Base-by-base conservation (phyloP, 345 rosid species). In the Pistacia vera region DNA sequence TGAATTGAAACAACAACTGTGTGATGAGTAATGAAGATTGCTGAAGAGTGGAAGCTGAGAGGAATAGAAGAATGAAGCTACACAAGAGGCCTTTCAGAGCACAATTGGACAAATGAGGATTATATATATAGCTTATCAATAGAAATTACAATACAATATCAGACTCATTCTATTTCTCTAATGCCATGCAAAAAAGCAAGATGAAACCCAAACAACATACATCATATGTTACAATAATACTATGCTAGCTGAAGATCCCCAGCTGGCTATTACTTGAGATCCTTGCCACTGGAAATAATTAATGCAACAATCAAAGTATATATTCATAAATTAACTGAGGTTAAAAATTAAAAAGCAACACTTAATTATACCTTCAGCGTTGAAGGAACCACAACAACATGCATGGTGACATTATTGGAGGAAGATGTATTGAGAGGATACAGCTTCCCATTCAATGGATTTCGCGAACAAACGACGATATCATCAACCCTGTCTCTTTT, bases 381-480 rank as follows among this genome's bases (percentile, higher is more conserved):
- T 13, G 88, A 81, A 18, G 91, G 97, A 80, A 94, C 87, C 68
- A 97, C 77, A 59, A 97, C 86, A 18, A 97, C 89, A 20, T 89
- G 89, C 97, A 97, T 90, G 46, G 77, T 80, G 14, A 90, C 81
- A 70, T 89, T 94, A 80, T 92, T 55, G 99, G 98, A 81, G 99
- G 99, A 70, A 97, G 97, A 80, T 92, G 97, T 75, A 97, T 90
- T 89, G 64, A 94, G 97, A 1, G 97, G 97, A 76, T 91, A 86
- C 56, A 94, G 90, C 83, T 89, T 86, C 8, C 90, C 94, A 68
- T 86, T 91, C 82, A 90, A 85, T 59, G 94, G 94, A 75, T 86
- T 91, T 0, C 87, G 87, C 67, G 92, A 89, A 81, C 97, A 97
- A 68, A 92, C 87, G 46, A 83, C 63, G 59, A 92, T 73, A 48